These are phyloP conservation scores for Zygosaccharomyces pseudorouxii DNA, from an alignment of 805 yeast genomes.

Conservation along the genomic window DNA sequence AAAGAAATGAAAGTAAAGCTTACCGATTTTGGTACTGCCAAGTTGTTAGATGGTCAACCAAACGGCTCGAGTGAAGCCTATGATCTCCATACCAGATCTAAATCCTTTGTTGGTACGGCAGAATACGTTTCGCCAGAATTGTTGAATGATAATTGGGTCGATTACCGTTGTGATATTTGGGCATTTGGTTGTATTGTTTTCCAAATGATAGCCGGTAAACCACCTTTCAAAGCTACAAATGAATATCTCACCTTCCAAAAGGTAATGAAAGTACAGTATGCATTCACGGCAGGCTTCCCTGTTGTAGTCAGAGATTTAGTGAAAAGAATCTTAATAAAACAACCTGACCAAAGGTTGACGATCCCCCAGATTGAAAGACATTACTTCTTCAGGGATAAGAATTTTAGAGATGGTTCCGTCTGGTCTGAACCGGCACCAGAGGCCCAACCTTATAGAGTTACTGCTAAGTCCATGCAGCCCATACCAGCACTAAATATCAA, in stretches of 20 bases:
- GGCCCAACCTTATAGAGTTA: slow-evolving; percentile 65
- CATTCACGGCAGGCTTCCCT: slow-evolving; percentile 83
- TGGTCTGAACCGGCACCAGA: slow-evolving; percentile 63
- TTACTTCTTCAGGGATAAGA: slow-evolving; percentile 52
- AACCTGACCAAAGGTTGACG: slow-evolving; percentile 59
- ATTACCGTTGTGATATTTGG: slow-evolving; percentile 97
- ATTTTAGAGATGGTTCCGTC: slow-evolving; percentile 52
- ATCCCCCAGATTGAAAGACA: slow-evolving; percentile 57
- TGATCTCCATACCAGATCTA: slow-evolving; percentile 65
- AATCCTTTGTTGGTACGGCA: slow-evolving; percentile 82
- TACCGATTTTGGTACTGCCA: slow-evolving; percentile 85
- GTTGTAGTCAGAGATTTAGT: slow-evolving; percentile 65
- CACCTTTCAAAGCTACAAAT: slow-evolving; percentile 81
- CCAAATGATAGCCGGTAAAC: slow-evolving; percentile 91
- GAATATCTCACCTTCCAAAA: slow-evolving; percentile 80
- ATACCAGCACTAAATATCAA: slow-evolving; percentile 46
- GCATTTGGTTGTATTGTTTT: slow-evolving; percentile 94
- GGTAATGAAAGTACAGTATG: slow-evolving; percentile 72
- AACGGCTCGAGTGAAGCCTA: slow-evolving; percentile 41
- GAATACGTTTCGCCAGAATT: slow-evolving; percentile 81
- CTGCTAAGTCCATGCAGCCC: slow-evolving; percentile 75
- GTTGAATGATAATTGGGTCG: slow-evolving; percentile 70
- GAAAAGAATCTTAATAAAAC: slow-evolving; percentile 58
- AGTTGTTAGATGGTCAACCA: slow-evolving; percentile 48
- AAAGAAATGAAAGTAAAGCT: slow-evolving; percentile 56